Evolutionary conservation across 2,329 filamentous ascomycete species (phyloP), one percentile per base, ranked within the genome.

Genomic region (Dothidotthia symphoricarpi): DNA sequence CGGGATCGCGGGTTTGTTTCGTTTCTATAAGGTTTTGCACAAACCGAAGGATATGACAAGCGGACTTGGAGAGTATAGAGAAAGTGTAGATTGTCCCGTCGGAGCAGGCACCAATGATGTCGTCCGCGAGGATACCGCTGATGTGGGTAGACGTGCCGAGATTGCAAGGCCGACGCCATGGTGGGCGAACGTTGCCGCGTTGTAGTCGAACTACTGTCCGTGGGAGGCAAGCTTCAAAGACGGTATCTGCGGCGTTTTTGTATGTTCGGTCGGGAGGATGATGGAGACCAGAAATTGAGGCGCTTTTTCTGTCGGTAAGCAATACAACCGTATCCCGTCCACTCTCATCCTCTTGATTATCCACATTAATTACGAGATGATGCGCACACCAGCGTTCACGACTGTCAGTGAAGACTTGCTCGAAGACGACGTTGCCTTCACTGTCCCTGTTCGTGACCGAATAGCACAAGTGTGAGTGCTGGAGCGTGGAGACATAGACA

Each of bases 31-130:
- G 61, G 41, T 85, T 83, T 56, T 94, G 83, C 1, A 96, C 60
- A 46, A 91, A 81, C 40, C 77, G 76, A 4, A 97, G 72, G 3
- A 95, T 71, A 6, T 75, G 74, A 79, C 84, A 86, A 6, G 83
- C 76, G 2, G 77, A 66, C 13, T 76, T 55, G 8, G 75, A 70
- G 1, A 97, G 68, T 11, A 90, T 68, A 1, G 77, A 77, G 52
- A 96, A 84, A 12, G 69, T 63, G 28, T 73, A 71, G 11, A 81
- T 55, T 1, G 72, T 69, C 24, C 77, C 77, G 39, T 78, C 75
- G 36, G 73, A 68, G 31, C 73, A 72, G 15, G 71, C 71, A 16
- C 74, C 71, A 11, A 80, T 50, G 16, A 76, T 69, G 22, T 77
- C 63, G 27, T 73, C 67, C n/a, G 61, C 55, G 1, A 71, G 54